These are phyloP conservation scores for Yamadazyma dushanensis DNA, from an alignment of 1,139 yeast species.

Conservation along the genomic window DNA sequence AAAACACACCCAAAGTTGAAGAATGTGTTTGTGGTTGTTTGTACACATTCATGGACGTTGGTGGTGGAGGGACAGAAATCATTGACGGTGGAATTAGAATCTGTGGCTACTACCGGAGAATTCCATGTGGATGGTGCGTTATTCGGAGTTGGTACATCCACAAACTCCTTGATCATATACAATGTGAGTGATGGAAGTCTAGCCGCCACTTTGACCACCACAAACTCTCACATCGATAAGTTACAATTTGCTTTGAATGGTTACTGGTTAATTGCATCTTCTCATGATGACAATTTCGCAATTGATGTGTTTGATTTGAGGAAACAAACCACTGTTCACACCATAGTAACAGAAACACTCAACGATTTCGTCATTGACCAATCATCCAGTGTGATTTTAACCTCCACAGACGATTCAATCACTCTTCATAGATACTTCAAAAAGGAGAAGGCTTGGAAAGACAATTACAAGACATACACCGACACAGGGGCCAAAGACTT, in stretches of 20 bases:
- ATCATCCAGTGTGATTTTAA: constrained; percentile 33
- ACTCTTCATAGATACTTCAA: constrained; percentile 39
- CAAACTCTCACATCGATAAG: constrained; percentile 28
- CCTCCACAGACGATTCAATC: constrained; percentile 10
- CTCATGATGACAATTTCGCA: constrained; percentile 16
- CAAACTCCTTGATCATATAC: constrained; percentile 41
- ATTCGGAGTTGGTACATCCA: constrained; percentile 46
- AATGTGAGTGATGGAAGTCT: constrained; percentile 42
- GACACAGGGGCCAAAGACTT: neutral
- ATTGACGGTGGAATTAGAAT: constrained; percentile 6
- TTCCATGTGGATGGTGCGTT: constrained; percentile 71
- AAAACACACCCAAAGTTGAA: constrained; percentile 24
- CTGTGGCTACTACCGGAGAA: constrained; percentile 29
- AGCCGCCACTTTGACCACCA: constrained; percentile 37
- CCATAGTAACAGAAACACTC: constrained; percentile 19
- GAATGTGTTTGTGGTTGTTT: constrained; percentile 11
- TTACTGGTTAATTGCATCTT: constrained; percentile 53
- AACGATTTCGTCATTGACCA: constrained; percentile 43
- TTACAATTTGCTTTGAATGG: constrained; percentile 67
- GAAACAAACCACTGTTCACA: constrained; percentile 36
- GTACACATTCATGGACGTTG: constrained; percentile 11
- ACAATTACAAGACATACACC: constrained; percentile 5
- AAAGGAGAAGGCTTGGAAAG: constrained; percentile 45
- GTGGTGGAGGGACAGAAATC: constrained; percentile 9
- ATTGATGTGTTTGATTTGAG: constrained; percentile 55